phyloP scores from a whole-genome alignment of 2,329 filamentous ascomycete genomes.

The Mollisia scopiformis region DNA sequence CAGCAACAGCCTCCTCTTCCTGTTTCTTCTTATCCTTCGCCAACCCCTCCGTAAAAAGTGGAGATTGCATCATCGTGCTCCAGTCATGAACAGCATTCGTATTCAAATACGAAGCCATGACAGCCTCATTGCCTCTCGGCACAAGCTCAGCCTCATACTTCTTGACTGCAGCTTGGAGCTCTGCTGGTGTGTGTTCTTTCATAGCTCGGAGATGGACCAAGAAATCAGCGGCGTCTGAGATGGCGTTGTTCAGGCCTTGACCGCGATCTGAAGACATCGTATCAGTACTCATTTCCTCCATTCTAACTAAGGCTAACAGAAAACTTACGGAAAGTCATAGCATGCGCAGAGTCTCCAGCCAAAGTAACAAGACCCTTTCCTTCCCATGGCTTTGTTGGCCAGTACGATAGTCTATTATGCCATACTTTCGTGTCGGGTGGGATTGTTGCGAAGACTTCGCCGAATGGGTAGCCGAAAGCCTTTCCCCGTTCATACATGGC shows the following conservation, averaged over 20 bases:
- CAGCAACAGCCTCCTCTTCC: background rate
- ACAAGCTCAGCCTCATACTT: constrained; percentile 49
- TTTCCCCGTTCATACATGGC: constrained; percentile 22
- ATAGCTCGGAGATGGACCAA: constrained; percentile 25
- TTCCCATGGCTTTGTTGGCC: constrained; percentile 44
- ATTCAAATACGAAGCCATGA: constrained; percentile 47
- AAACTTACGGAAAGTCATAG: constrained; percentile 50
- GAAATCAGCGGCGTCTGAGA: constrained; percentile 41
- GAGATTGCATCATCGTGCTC: constrained; percentile 35
- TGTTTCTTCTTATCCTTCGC: constrained; percentile 4
- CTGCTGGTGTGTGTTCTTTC: constrained; percentile 21
- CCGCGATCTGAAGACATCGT: constrained; percentile 37
- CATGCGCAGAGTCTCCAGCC: constrained; percentile 57
- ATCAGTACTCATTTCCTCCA: background rate
- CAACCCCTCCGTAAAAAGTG: constrained; percentile 28
- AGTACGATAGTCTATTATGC: constrained; percentile 30
- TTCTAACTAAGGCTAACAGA: background rate
- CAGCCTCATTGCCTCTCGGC: constrained; percentile 45
- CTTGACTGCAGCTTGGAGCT: constrained; percentile 39
- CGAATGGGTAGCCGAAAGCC: constrained; percentile 21
- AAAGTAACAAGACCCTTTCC: constrained; percentile 47
- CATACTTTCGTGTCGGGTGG: constrained; percentile 16
- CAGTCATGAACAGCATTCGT: constrained; percentile 50
- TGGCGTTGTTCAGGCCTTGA: constrained; percentile 50
- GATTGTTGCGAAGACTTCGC: constrained; percentile 37